These are phyloP conservation scores for Botrytis porri DNA, from an alignment of 2,329 filamentous ascomycete species.

Conservation along the genomic window DNA sequence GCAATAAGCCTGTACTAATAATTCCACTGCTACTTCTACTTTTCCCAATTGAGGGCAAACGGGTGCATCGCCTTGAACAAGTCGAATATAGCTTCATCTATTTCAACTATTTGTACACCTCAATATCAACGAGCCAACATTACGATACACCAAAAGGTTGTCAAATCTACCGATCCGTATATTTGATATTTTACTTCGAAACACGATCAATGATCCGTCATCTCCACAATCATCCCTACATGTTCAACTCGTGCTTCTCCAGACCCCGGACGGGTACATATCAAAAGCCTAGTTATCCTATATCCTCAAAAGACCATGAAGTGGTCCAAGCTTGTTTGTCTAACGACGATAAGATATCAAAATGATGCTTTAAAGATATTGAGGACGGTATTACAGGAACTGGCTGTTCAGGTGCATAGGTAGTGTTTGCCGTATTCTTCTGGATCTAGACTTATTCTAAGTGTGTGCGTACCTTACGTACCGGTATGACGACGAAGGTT, in stretches of 20 bases:
- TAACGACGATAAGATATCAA: not conserved
- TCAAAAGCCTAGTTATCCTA: not conserved
- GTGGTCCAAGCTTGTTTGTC: slow-evolving; percentile 17
- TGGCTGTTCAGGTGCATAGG: slow-evolving; percentile 13
- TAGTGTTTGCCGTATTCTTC: not conserved
- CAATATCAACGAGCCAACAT: not conserved
- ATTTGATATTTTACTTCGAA: not conserved
- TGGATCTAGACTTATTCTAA: not conserved
- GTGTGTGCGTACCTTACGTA: slow-evolving; percentile 6
- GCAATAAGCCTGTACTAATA: not conserved
- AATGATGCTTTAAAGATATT: not conserved
- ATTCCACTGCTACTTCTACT: not conserved
- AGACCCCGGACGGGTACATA: slow-evolving; percentile 21
- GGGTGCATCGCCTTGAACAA: not conserved
- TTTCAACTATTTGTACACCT: not conserved
- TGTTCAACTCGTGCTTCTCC: slow-evolving; percentile 11
- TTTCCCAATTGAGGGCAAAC: not conserved
- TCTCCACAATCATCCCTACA: slow-evolving; percentile 2
- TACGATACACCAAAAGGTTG: not conserved
- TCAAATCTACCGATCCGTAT: not conserved
- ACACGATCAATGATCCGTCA: not conserved
- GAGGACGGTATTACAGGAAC: not conserved
- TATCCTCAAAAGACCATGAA: not conserved
- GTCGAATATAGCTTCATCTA: not conserved
- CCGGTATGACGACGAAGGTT: not conserved